These are phyloP conservation scores for Datisca glomerata DNA, from an alignment of 306 rosid genomes.

Conservation along the genomic window DNA sequence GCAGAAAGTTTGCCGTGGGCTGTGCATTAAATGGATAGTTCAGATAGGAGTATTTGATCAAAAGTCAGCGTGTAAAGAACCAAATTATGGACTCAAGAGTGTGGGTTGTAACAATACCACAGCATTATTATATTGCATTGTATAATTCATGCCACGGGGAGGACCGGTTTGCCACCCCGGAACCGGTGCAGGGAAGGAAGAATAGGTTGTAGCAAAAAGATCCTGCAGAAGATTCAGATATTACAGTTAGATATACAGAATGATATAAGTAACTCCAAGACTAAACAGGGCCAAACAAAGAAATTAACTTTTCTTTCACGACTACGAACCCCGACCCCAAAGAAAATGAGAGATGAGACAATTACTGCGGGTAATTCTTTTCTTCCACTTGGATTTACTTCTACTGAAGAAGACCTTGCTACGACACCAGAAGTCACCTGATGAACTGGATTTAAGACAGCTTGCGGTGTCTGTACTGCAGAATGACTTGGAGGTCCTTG, in stretches of 20 bases:
- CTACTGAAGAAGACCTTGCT: constrained; percentile 38
- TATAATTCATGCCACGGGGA: constrained; percentile 51
- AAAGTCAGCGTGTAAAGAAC: constrained; percentile 13
- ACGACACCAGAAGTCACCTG: constrained; percentile 18
- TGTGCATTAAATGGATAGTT: constrained; percentile 21
- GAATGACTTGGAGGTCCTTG: constrained; percentile 39
- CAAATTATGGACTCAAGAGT: constrained; percentile 11
- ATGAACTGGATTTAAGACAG: constrained; percentile 25
- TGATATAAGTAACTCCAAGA: constrained; percentile 4
- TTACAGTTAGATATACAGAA: constrained; percentile 16
- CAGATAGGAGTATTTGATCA: too few relatives aligned
- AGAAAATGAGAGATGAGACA: constrained; percentile 3
- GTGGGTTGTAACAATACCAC: constrained; percentile 38
- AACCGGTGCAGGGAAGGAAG: constrained; percentile 45
- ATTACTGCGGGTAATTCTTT: constrained; percentile 68
- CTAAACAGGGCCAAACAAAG: background rate
- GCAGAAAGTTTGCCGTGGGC: constrained; percentile 46
- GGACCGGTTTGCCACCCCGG: constrained; percentile 74
- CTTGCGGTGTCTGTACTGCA: constrained; percentile 35
- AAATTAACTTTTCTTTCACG: background rate
- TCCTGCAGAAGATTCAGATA: constrained; percentile 43
- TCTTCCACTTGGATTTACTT: constrained; percentile 48
- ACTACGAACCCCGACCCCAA: background rate
- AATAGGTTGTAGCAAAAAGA: constrained; percentile 44
- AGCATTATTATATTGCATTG: constrained; percentile 44